phyloP scores from a whole-genome alignment of 306 rosid species.

The Aeschynomene evenia region DNA sequence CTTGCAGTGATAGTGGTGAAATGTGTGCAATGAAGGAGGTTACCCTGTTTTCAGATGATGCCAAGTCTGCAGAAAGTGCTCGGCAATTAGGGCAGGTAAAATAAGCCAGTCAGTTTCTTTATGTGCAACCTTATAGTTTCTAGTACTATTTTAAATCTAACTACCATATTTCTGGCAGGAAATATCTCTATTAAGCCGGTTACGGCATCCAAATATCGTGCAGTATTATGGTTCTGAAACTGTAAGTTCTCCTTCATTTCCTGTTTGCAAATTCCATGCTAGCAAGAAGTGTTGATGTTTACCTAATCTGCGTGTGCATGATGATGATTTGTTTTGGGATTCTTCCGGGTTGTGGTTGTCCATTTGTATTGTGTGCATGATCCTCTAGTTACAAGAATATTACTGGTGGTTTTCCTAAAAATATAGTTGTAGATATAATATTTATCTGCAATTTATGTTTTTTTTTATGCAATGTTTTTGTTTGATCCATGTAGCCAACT shows the following conservation, averaged over 20 bases:
- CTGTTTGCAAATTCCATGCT: not conserved
- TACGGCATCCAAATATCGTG: slow-evolving; percentile 95
- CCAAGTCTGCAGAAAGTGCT: slow-evolving; percentile 93
- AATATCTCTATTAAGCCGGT: slow-evolving; percentile 85
- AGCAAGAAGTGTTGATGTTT: slow-evolving; percentile 7
- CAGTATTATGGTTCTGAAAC: slow-evolving; percentile 91
- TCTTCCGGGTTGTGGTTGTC: not conserved
- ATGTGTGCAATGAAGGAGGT: slow-evolving; percentile 99
- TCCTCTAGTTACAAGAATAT: slow-evolving; percentile 20
- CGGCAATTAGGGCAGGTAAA: slow-evolving; percentile 92
- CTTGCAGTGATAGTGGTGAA: slow-evolving; percentile 86
- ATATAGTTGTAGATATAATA: slow-evolving; percentile 10
- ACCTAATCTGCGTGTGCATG: not conserved
- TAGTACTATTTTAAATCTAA: slow-evolving; percentile 39
- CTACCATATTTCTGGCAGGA: slow-evolving; percentile 57
- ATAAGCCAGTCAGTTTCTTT: not conserved
- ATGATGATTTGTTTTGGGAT: slow-evolving; percentile 1
- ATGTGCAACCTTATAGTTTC: slow-evolving; percentile 25
- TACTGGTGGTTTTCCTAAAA: slow-evolving; percentile 22
- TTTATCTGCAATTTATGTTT: slow-evolving; percentile 8
- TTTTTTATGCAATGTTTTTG: not conserved
- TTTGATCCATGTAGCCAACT: not conserved
- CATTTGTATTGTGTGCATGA: slow-evolving; percentile 3
- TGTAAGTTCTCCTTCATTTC: slow-evolving; percentile 54
- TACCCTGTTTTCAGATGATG: slow-evolving; percentile 93